phyloP scores from a whole-genome alignment of 2,329 filamentous ascomycete species.

The Trichothecium roseum region DNA sequence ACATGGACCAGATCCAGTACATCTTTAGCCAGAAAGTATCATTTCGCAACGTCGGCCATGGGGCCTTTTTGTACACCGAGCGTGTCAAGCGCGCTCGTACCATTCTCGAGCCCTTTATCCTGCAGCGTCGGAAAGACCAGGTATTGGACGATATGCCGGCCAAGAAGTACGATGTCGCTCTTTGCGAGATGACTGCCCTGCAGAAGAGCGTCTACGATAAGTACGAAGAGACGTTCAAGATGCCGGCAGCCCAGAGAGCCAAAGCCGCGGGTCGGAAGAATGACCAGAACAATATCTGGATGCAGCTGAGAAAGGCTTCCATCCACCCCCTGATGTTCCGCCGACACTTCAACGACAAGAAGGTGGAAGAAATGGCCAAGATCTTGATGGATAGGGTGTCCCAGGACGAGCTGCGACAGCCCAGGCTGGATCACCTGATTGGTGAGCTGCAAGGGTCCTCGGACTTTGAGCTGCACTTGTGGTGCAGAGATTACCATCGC shows the following conservation, averaged over 20 bases:
- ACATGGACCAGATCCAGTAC: conserved; percentile 67
- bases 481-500: conserved; percentile 47
- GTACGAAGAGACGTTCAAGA: conserved; percentile 53
- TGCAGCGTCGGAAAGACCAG: conserved; percentile 87
- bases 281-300: conserved; percentile 63
- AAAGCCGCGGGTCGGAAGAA: conserved; percentile 33
- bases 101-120: conserved; percentile 90
- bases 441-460: conserved; percentile 48
- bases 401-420: conserved; percentile 41
- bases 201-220: conserved; percentile 67
- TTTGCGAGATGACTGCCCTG: conserved; percentile 64
- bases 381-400: conserved; percentile 63
- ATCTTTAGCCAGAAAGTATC: conserved; percentile 91
- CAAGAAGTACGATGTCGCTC: conserved; percentile 69
- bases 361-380: conserved; percentile 65
- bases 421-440: conserved; percentile 40
- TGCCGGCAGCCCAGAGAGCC: conserved; percentile 44
- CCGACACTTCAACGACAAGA: conserved; percentile 65
- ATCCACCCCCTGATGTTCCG: conserved; percentile 87
- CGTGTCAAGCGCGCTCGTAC: conserved; percentile 78
- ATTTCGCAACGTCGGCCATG: conserved; percentile 68
- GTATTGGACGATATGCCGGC: conserved; percentile 74
- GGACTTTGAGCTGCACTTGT: conserved; percentile 56
- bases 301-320: conserved; percentile 84
- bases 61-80: conserved; percentile 75